Evolutionary conservation across 139 green algal species (phyloP).

Genomic region (Coelastrella sp.): DNA sequence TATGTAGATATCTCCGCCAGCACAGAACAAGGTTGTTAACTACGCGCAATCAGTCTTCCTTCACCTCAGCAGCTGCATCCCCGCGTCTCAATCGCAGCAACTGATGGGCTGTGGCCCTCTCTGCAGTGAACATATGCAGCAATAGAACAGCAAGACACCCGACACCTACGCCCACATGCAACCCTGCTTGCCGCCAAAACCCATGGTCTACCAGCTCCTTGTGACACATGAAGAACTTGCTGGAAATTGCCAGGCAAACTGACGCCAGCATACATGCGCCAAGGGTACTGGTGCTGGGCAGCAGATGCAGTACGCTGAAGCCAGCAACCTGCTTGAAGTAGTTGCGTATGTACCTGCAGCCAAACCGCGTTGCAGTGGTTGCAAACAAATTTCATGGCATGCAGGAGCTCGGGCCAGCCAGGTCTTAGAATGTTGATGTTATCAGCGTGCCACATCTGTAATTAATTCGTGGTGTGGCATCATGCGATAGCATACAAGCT

Average conservation of each 20-base stretch:
- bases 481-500: too few relatives aligned
- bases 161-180: constrained; percentile 61
- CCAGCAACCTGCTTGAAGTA: constrained; percentile 40
- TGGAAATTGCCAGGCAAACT: constrained; percentile 8
- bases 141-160: constrained; percentile 47
- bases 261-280: constrained; percentile 6
- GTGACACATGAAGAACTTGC: neutral
- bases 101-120: constrained; percentile 49
- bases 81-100: constrained; percentile 37
- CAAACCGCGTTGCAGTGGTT: neutral
- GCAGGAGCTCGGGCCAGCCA: too few relatives aligned
- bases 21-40: neutral
- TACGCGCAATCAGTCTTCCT: constrained; percentile 14
- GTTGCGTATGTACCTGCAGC: constrained; percentile 33
- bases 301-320: constrained; percentile 50
- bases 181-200: neutral
- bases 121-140: constrained; percentile 16
- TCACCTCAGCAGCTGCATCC: neutral
- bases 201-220: neutral
- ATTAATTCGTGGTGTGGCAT: too few relatives aligned
- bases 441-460: too few relatives aligned
- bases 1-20: too few relatives aligned
- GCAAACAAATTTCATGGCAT: too few relatives aligned
- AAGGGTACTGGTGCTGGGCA: constrained; percentile 48
- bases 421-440: too few relatives aligned